A percentile compares a stretch with the other conserved stretches of the same genome.
These are phyloP conservation scores for Phaeosphaeria sp. DNA, from an alignment of 2,329 filamentous ascomycete species.

Conservation along the genomic window DNA sequence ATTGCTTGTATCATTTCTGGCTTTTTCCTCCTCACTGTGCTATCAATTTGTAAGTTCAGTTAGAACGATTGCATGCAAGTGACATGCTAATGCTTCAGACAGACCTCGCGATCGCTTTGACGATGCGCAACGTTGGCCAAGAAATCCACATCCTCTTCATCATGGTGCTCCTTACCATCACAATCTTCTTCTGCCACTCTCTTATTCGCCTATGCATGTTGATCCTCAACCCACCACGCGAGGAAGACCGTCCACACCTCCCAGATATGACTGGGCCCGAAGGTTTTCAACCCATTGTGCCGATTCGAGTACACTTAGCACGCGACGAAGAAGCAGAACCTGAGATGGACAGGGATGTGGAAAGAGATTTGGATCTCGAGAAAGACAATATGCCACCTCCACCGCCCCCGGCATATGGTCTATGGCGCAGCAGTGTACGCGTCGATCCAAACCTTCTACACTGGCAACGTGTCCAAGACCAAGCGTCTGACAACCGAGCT, in stretches of 20 bases:
- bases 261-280: constrained; percentile 62
- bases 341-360: constrained; percentile 7
- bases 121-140: constrained; percentile 66
- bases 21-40: constrained; percentile 62
- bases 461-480: constrained; percentile 69
- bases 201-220: constrained; percentile 76
- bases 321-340: constrained; percentile 71
- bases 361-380: constrained; percentile 18
- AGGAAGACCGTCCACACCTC: constrained; percentile 38
- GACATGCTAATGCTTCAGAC: constrained; percentile 3
- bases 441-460: constrained; percentile 82
- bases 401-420: constrained; percentile 85
- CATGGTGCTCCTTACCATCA: constrained; percentile 74
- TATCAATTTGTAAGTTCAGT: constrained; percentile 69
- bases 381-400: constrained; percentile 38
- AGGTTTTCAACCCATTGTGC: constrained; percentile 73
- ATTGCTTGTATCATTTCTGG: constrained; percentile 68
- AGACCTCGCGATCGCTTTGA: constrained; percentile 78
- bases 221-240: constrained; percentile 56
- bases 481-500: neutral
- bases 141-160: constrained; percentile 83
- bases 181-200: constrained; percentile 81
- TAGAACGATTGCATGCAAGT: constrained; percentile 4
- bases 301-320: constrained; percentile 78
- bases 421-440: constrained; percentile 82